These are phyloP conservation scores for Penicillium antarcticum DNA, from an alignment of 495 filamentous ascomycete species.

Conservation along the genomic window DNA sequence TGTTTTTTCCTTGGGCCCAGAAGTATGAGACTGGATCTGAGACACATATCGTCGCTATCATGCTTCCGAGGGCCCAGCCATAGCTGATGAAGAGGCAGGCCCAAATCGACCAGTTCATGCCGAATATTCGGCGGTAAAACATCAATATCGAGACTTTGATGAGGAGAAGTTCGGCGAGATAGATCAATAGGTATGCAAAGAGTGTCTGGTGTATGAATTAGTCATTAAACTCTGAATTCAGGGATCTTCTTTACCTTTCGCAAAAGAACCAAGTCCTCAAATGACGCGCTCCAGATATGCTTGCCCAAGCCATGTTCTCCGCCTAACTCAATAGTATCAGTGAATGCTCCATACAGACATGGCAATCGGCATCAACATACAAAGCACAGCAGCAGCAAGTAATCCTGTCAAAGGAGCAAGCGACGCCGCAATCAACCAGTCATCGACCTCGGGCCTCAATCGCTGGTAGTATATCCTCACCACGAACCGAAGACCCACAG, in stretches of 20 bases:
- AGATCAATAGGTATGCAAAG: conserved; percentile 15
- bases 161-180: conserved; percentile 13
- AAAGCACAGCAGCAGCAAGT: not conserved
- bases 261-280: conserved; percentile 5
- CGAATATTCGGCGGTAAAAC: conserved; percentile 28
- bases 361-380: not conserved
- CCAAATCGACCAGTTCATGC: conserved; percentile 12
- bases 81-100: conserved; percentile 3
- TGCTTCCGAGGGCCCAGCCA: conserved; percentile 13
- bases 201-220: conserved; percentile 9
- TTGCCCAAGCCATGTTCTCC: conserved; percentile 15
- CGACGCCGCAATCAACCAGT: conserved; percentile 9
- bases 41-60: conserved; percentile 10
- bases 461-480: conserved; percentile 5
- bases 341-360: not conserved
- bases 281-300: conserved; percentile 13
- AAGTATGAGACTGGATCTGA: conserved; percentile 18
- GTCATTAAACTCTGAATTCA: not conserved
- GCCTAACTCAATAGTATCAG: not conserved
- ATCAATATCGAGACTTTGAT: conserved; percentile 20
- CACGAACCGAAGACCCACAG: conserved; percentile 7
- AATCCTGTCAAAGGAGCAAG: not conserved
- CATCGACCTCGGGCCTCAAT: conserved; percentile 4
- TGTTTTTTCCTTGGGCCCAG: conserved; percentile 7
- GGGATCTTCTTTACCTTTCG: conserved; percentile 5